phyloP scores from a whole-genome alignment of 768 basidiomycete species.

The Leccinum arenicola region DNA sequence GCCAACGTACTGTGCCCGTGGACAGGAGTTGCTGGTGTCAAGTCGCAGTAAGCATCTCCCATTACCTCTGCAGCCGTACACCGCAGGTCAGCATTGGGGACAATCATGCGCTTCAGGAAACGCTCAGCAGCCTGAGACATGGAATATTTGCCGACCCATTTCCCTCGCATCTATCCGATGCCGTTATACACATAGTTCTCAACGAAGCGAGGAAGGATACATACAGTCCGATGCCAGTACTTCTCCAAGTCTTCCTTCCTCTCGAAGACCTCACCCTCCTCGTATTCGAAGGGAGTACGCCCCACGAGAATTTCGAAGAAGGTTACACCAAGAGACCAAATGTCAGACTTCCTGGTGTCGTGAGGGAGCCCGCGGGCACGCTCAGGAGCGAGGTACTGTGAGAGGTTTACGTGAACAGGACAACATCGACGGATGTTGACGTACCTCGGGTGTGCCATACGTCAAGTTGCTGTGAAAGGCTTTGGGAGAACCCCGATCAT shows the following conservation, averaged over 20 bases:
- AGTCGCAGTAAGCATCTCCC: constrained; percentile 64
- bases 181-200: background rate
- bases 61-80: constrained; percentile 68
- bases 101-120: constrained; percentile 73
- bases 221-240: constrained; percentile 83
- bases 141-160: constrained; percentile 71
- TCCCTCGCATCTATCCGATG: constrained; percentile 57
- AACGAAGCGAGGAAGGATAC: constrained; percentile 21
- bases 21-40: constrained; percentile 26
- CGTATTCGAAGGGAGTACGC: constrained; percentile 87
- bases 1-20: constrained; percentile 41
- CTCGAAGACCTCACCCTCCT: constrained; percentile 73
- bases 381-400: constrained; percentile 87
- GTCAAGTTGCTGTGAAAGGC: constrained; percentile 82
- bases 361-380: constrained; percentile 85
- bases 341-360: constrained; percentile 89
- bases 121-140: constrained; percentile 67
- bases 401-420: background rate
- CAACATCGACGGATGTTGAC: background rate
- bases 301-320: constrained; percentile 95
- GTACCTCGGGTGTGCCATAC: constrained; percentile 89
- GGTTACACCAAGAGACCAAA: constrained; percentile 84
- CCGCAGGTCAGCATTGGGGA: constrained; percentile 78
- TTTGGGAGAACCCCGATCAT: constrained; percentile 57
- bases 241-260: constrained; percentile 78